These are phyloP conservation scores for Ceratocystis smalleyi DNA, from an alignment of 2,329 filamentous ascomycete species.

Conservation along the genomic window DNA sequence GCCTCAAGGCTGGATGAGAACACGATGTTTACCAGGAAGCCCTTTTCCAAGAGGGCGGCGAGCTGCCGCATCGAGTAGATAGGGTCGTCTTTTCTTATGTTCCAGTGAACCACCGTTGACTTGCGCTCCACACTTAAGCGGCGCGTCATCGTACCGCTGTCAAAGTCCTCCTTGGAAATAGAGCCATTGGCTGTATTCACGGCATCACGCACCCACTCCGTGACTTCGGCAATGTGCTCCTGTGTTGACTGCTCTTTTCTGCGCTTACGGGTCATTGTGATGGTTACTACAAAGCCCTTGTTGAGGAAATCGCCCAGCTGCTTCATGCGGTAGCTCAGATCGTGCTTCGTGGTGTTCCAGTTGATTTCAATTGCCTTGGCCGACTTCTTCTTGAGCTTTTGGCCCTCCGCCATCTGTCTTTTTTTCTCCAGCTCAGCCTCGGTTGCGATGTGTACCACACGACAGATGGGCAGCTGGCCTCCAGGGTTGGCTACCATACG, in stretches of 20 bases:
- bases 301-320: slow-evolving; percentile 52
- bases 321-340: slow-evolving; percentile 56
- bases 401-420: slow-evolving; percentile 30
- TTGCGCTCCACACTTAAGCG: slow-evolving; percentile 29
- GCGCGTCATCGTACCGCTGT: slow-evolving; percentile 29
- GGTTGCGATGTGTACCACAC: slow-evolving; percentile 45
- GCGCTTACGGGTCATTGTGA: slow-evolving; percentile 49
- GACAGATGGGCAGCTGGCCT: slow-evolving; percentile 41
- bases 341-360: slow-evolving; percentile 68
- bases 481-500: slow-evolving; percentile 29
- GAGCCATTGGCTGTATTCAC: slow-evolving; percentile 23
- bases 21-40: not conserved
- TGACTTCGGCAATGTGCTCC: slow-evolving; percentile 45
- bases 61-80: not conserved
- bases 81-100: not conserved
- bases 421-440: slow-evolving; percentile 30
- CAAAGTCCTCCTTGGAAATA: slow-evolving; percentile 30
- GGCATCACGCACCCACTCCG: slow-evolving; percentile 25
- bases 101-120: not conserved
- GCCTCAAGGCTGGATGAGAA: not conserved
- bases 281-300: slow-evolving; percentile 61
- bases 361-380: slow-evolving; percentile 77
- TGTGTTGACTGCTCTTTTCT: slow-evolving; percentile 40
- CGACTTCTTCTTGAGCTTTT: slow-evolving; percentile 27
- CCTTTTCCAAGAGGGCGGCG: not conserved